Conservation (phyloP, 1,284 basidiomycete species). For the Ceratobasidium sp. region DNA sequence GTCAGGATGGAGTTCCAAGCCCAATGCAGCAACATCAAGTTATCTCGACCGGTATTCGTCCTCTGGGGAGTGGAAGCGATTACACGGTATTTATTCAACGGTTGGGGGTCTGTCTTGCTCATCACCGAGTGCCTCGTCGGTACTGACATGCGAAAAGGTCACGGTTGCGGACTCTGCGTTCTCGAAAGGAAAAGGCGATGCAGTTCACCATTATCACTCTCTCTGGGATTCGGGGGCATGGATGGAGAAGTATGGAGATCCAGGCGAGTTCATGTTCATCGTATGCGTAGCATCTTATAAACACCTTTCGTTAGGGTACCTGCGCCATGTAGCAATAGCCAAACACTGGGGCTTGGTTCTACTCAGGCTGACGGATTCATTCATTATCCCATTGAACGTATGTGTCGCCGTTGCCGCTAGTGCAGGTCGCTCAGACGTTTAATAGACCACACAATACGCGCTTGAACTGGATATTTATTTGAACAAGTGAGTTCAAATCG, state of each 20-base stretch:
- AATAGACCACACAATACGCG: constrained; percentile 81
- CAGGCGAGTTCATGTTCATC: constrained; percentile 52
- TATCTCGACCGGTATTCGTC: constrained; percentile 39
- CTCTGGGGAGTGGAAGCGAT: constrained; percentile 58
- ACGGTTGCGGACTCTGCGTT: constrained; percentile 64
- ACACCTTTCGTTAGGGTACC: constrained; percentile 37
- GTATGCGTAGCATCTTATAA: neutral
- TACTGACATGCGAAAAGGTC: constrained; percentile 49
- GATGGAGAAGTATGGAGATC: constrained; percentile 79
- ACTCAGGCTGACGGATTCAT: constrained; percentile 65
- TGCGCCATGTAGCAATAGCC: constrained; percentile 63
- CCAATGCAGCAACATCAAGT: constrained; percentile 12
- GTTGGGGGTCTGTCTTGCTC: constrained; percentile 52
- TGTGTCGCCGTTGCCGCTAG: neutral
- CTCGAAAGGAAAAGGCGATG: constrained; percentile 57
- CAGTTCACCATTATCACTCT: constrained; percentile 80
- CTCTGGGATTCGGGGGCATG: constrained; percentile 80
- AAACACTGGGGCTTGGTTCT: constrained; percentile 69
- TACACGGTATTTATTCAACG: constrained; percentile 68
- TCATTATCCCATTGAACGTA: constrained; percentile 51
- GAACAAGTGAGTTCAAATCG: constrained; percentile 53
- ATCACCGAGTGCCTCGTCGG: neutral
- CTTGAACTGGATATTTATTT: constrained; percentile 67
- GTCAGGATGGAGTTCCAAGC: neutral
- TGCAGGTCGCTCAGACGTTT: constrained; percentile 55